Evolutionary conservation across 2,329 filamentous ascomycete genomes (phyloP).

Genomic region (Aspergillus niger): DNA sequence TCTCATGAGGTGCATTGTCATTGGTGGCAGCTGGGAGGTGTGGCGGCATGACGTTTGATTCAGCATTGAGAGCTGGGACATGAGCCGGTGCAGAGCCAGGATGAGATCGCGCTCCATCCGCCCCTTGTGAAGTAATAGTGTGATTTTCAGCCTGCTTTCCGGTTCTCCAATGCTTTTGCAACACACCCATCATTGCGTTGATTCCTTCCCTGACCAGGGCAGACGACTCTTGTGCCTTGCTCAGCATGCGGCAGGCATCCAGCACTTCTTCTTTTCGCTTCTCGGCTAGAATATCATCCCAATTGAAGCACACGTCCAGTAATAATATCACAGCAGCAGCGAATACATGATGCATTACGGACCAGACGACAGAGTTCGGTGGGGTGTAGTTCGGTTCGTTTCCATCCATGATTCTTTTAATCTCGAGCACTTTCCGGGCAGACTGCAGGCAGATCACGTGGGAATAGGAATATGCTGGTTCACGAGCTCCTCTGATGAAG

Average conservation of each 20-base stretch:
- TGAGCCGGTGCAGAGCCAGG: neutral
- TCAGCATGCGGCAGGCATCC: conserved; percentile 42
- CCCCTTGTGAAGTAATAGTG: neutral
- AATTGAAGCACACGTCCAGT: conserved; percentile 46
- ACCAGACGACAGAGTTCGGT: conserved; percentile 33
- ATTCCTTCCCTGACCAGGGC: conserved; percentile 36
- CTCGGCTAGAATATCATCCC: conserved; percentile 39
- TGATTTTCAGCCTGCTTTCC: conserved; percentile 6
- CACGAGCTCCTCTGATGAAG: conserved; percentile 40
- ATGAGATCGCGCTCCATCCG: neutral
- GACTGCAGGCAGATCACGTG: conserved; percentile 41
- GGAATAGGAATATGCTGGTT: conserved; percentile 42
- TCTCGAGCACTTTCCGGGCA: conserved; percentile 41
- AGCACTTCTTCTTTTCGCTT: conserved; percentile 40
- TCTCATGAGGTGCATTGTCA: neutral
- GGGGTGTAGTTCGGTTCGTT: conserved; percentile 29
- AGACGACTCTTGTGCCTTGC: conserved; percentile 37
- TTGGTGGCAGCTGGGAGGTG: neutral
- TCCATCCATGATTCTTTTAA: conserved; percentile 39
- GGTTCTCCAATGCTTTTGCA: conserved; percentile 36
- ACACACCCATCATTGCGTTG: conserved; percentile 40
- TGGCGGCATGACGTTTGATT: neutral
- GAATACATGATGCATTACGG: conserved; percentile 44
- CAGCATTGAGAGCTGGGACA: neutral
- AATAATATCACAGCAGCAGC: conserved; percentile 43